These are phyloP conservation scores for Chlamydomonas eustigma DNA, from an alignment of 139 green algal species.

Conservation along the genomic window DNA sequence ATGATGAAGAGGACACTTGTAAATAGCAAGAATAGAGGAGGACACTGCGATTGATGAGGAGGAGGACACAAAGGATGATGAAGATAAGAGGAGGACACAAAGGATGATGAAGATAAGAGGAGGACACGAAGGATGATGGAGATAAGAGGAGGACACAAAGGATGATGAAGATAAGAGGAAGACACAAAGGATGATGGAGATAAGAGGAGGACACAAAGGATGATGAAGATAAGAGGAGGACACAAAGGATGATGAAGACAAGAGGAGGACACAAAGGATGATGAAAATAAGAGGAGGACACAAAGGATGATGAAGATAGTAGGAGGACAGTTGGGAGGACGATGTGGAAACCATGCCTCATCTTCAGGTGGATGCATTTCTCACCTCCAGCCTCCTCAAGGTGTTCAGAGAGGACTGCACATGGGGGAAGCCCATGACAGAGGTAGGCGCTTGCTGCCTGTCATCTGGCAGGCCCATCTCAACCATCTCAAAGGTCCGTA, in stretches of 20 bases:
- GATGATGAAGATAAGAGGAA: neutral
- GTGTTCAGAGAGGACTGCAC: constrained; percentile 15
- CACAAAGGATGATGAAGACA: neutral
- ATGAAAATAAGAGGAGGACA: neutral
- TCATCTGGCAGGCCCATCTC: constrained; percentile 26
- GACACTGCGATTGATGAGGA: too few species aligned
- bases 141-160: neutral
- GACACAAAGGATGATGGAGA: neutral
- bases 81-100: neutral
- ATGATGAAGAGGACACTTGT: too few species aligned
- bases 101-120: neutral
- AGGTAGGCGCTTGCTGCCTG: neutral
- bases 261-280: neutral
- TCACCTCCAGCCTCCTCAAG: neutral
- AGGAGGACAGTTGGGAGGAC: neutral
- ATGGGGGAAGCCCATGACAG: constrained; percentile 22
- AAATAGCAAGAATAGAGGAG: too few species aligned
- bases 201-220: too few species aligned
- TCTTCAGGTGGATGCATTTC: too few species aligned
- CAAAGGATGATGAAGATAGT: neutral
- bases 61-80: neutral
- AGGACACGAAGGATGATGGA: neutral
- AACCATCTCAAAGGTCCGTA: constrained; percentile 25
- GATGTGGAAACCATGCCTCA: too few species aligned
- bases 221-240: neutral